phyloP scores from a whole-genome alignment of 371 early-diverging fungal species.

The Gilbertella persicaria region DNA sequence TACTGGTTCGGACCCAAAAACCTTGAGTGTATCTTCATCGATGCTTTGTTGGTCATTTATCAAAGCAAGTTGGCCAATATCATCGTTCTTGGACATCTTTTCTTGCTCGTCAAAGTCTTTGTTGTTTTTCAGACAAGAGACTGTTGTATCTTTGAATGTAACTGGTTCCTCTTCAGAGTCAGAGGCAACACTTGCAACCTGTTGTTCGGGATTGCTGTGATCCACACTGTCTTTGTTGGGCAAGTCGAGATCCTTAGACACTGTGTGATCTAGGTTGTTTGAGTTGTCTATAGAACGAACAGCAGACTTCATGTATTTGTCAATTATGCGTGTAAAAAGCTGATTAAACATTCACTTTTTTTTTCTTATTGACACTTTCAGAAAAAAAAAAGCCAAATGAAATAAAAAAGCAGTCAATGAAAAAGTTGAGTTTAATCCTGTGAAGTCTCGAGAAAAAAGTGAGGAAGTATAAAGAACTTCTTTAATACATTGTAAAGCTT shows the following conservation, averaged over 20 bases:
- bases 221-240: neutral
- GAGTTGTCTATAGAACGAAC: neutral
- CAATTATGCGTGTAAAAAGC: neutral
- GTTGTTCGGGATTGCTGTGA: neutral
- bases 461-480: too few relatives aligned
- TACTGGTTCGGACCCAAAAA: neutral
- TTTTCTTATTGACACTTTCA: too few relatives aligned
- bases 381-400: too few relatives aligned
- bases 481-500: too few relatives aligned
- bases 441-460: too few relatives aligned
- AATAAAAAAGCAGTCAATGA: too few relatives aligned
- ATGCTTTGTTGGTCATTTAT: neutral
- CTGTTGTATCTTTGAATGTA: too few relatives aligned
- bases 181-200: neutral
- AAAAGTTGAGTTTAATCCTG: too few relatives aligned
- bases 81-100: neutral
- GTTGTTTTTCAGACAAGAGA: neutral
- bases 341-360: neutral
- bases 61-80: too few relatives aligned
- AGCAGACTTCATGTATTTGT: neutral
- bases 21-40: neutral
- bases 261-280: neutral
- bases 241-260: neutral
- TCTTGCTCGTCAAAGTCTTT: neutral
- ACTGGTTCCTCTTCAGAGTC: neutral